These are phyloP conservation scores for Sedum album DNA, from an alignment of 164 flowering plant species.

Conservation along the genomic window DNA sequence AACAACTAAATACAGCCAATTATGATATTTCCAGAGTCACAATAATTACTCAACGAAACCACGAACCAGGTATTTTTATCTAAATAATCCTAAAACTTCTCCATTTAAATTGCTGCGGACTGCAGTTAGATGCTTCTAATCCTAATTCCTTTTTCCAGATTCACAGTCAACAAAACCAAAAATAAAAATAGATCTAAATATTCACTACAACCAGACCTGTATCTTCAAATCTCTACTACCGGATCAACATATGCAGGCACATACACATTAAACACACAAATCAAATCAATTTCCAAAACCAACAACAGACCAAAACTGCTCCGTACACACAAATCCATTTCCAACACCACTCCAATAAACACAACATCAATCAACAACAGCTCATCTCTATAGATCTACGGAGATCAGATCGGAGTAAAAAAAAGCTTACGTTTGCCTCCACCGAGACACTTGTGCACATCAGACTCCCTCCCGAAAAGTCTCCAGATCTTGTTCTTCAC, in stretches of 20 bases:
- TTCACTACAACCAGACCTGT: too few species aligned
- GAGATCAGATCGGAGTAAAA: background rate
- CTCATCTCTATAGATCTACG: background rate
- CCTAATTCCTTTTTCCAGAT: too few species aligned
- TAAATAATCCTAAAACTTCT: too few species aligned
- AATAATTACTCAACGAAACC: too few species aligned
- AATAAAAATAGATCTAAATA: too few species aligned
- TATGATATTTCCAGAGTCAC: too few species aligned
- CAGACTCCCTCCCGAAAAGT: constrained; percentile 6
- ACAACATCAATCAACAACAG: background rate
- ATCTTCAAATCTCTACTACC: background rate
- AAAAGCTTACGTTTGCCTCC: constrained; percentile 10
- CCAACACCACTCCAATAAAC: background rate
- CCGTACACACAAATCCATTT: background rate
- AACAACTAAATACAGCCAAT: too few species aligned
- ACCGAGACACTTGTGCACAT: constrained; percentile 9
- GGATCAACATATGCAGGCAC: background rate
- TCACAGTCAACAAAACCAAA: too few species aligned
- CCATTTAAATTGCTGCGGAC: too few species aligned
- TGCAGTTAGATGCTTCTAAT: too few species aligned
- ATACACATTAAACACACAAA: background rate
- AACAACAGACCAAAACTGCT: background rate
- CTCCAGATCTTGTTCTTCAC: constrained; percentile 4
- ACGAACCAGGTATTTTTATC: too few species aligned
- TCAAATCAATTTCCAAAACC: too few species aligned